Conservation (phyloP, 2,329 filamentous ascomycete species). For the Ceratocystis ficicola region DNA sequence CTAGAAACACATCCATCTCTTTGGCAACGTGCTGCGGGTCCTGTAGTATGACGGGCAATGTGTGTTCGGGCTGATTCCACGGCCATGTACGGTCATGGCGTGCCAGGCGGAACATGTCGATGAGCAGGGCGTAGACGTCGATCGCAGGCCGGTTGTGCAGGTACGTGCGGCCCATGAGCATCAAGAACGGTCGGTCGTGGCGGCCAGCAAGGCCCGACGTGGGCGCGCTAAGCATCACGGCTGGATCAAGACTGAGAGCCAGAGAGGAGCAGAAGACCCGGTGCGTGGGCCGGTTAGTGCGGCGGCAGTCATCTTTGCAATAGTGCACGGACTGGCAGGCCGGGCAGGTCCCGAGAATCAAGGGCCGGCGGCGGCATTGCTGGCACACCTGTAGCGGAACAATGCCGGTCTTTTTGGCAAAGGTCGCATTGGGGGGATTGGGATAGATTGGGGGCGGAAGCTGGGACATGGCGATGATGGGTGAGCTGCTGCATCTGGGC, state of each 20-base stretch:
- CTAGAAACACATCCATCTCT: neutral
- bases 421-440: neutral
- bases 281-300: neutral
- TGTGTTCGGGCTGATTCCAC: neutral
- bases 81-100: neutral
- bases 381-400: neutral
- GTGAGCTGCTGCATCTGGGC: too few relatives aligned
- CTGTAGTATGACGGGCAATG: neutral
- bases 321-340: neutral
- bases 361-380: neutral
- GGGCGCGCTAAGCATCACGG: neutral
- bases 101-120: neutral
- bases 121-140: conserved; percentile 1
- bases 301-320: neutral
- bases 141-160: neutral
- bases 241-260: neutral
- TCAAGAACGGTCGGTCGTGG: conserved; percentile 1
- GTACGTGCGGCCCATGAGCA: conserved; percentile 1
- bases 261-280: neutral
- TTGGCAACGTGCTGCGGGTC: neutral
- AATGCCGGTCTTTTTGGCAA: neutral
- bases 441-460: too few relatives aligned
- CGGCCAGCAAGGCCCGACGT: neutral
- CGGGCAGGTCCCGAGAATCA: neutral
- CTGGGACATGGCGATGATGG: too few relatives aligned